Conservation (phyloP, 257 asterid genomes). For the Fraxinus americana region DNA sequence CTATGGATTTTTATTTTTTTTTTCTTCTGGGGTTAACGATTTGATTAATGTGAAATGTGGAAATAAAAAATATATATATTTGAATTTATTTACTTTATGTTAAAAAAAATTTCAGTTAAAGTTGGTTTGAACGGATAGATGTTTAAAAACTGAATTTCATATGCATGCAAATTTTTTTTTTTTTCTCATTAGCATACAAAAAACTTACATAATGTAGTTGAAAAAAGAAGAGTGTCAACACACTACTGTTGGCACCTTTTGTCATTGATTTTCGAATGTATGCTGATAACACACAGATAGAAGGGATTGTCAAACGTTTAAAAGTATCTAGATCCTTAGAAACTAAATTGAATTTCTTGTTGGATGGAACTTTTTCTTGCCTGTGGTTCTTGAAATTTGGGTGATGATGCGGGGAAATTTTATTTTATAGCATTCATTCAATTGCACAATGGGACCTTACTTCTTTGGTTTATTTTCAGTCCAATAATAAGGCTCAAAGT, state of each 20-base stretch:
- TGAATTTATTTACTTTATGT: not conserved
- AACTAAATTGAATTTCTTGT: not conserved
- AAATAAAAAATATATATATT: too few species aligned
- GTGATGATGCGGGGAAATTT: not conserved
- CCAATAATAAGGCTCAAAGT: slow-evolving; percentile 43
- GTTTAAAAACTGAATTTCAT: not conserved
- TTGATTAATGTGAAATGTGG: not conserved
- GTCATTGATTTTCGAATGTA: not conserved
- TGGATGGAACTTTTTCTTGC: not conserved
- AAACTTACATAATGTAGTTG: not conserved
- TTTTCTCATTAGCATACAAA: too few species aligned
- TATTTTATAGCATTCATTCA: not conserved
- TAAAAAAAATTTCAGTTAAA: not conserved
- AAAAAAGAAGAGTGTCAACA: not conserved
- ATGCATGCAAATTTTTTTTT: too few species aligned
- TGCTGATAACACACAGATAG: not conserved
- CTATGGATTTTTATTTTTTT: not conserved
- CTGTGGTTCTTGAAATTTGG: not conserved
- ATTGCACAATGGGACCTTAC: not conserved
- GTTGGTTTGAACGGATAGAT: not conserved
- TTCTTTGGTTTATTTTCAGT: slow-evolving; percentile 18
- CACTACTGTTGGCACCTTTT: not conserved
- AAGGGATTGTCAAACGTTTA: not conserved
- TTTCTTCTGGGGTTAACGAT: not conserved
- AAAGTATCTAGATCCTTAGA: not conserved